Evolutionary conservation across 1,284 basidiomycete genomes (phyloP).

Genomic region (Cerrena zonata): DNA sequence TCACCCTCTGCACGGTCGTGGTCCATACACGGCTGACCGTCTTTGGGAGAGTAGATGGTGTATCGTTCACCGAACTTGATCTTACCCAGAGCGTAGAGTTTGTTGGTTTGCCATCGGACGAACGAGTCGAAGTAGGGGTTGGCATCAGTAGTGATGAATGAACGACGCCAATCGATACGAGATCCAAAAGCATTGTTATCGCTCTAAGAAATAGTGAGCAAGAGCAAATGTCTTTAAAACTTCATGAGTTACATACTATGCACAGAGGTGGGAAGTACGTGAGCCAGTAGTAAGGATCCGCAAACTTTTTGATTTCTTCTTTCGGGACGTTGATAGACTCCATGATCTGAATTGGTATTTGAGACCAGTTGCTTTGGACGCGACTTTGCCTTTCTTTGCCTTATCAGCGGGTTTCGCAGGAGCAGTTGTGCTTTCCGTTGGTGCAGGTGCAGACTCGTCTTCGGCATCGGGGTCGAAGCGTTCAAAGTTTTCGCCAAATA

Average conservation of each 20-base stretch:
- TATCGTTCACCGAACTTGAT: slow-evolving; percentile 98
- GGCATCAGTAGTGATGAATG: slow-evolving; percentile 90
- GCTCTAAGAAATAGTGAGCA: slow-evolving; percentile 28
- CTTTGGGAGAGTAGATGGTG: slow-evolving; percentile 99
- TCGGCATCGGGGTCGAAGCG: slow-evolving; percentile 53
- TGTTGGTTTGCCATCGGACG: slow-evolving; percentile 98
- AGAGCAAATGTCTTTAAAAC: slow-evolving; percentile 7
- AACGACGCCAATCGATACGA: slow-evolving; percentile 94
- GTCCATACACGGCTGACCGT: slow-evolving; percentile 99
- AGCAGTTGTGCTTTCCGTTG: slow-evolving; percentile 26
- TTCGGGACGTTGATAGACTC: slow-evolving; percentile 87
- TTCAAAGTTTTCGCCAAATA: slow-evolving; percentile 90
- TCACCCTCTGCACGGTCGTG: slow-evolving; percentile 97
- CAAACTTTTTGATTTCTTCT: slow-evolving; percentile 90
- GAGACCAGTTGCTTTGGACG: slow-evolving; percentile 88
- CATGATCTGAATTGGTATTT: slow-evolving; percentile 99
- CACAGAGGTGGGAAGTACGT: slow-evolving; percentile 96
- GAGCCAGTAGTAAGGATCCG: slow-evolving; percentile 90
- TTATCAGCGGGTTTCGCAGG: slow-evolving; percentile 57
- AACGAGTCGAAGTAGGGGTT: slow-evolving; percentile 98
- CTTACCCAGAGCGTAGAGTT: slow-evolving; percentile 78
- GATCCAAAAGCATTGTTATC: slow-evolving; percentile 88
- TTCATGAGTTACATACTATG: slow-evolving; percentile 47
- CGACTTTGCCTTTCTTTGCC: slow-evolving; percentile 93
- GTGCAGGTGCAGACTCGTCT: slow-evolving; percentile 37